Conservation (phyloP, 1,284 basidiomycete genomes). For the Hypsizygus ulmarius region DNA sequence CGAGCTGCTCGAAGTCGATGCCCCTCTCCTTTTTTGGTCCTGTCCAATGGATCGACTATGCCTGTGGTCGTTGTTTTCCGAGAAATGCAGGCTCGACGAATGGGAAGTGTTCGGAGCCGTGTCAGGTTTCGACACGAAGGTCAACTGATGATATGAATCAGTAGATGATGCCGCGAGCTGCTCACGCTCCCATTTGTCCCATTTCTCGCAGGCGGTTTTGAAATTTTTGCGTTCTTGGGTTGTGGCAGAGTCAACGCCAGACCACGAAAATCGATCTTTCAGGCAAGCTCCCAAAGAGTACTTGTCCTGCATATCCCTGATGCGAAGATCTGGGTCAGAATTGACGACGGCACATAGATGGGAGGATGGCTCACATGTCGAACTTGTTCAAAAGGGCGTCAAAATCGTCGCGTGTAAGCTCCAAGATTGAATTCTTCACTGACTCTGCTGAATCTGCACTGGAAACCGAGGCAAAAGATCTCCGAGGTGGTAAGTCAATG, state of each 20-base stretch:
- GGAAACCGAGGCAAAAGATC: constrained; percentile 14
- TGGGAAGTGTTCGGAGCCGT: background rate
- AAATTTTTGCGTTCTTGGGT: constrained; percentile 52
- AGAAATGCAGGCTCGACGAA: constrained; percentile 1
- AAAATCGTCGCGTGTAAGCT: constrained; percentile 56
- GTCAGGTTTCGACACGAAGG: constrained; percentile 7
- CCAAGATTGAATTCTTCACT: constrained; percentile 38
- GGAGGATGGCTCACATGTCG: constrained; percentile 48
- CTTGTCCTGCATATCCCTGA: constrained; percentile 63
- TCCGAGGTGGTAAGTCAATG: constrained; percentile 19
- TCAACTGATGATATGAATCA: constrained; percentile 10
- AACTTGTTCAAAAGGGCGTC: constrained; percentile 54
- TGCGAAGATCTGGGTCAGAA: constrained; percentile 3
- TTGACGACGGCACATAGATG: background rate
- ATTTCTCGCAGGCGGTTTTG: constrained; percentile 52
- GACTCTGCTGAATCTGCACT: constrained; percentile 23
- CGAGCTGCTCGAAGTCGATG: constrained; percentile 12
- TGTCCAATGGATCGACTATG: background rate
- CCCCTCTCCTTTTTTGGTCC: constrained; percentile 4
- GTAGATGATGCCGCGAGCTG: constrained; percentile 8
- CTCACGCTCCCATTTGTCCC: constrained; percentile 43
- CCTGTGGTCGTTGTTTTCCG: constrained; percentile 4
- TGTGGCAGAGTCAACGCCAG: constrained; percentile 31
- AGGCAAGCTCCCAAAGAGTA: constrained; percentile 45
- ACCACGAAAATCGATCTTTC: constrained; percentile 48